phyloP scores from a whole-genome alignment of 2,329 filamentous ascomycete species.

The Hymenoscyphus albidus region DNA sequence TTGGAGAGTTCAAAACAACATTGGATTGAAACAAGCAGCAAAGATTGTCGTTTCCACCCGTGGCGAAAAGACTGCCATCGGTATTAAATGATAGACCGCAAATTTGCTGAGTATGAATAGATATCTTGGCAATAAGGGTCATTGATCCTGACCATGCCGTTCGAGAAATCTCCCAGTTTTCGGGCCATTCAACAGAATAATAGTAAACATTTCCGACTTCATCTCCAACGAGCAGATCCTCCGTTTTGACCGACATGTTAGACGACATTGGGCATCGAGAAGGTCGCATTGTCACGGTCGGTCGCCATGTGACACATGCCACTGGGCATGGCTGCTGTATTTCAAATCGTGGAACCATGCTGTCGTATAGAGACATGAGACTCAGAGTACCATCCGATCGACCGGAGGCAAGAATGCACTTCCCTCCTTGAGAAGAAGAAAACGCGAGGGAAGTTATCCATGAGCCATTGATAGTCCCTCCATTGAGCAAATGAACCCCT shows the following conservation, averaged over 20 bases:
- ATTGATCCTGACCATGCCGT: constrained; percentile 75
- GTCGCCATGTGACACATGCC: constrained; percentile 78
- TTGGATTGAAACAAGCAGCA: constrained; percentile 71
- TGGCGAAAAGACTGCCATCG: constrained; percentile 73
- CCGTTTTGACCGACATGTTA: constrained; percentile 57
- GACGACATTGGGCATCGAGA: constrained; percentile 46
- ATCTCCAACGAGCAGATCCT: constrained; percentile 85
- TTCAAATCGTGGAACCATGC: constrained; percentile 66
- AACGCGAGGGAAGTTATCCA: constrained; percentile 85
- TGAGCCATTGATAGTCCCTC: constrained; percentile 45
- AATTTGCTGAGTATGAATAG: constrained; percentile 81
- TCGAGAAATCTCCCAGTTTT: constrained; percentile 55
- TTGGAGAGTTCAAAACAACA: constrained; percentile 19
- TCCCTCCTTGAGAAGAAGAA: constrained; percentile 71
- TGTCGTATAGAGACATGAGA: constrained; percentile 73
- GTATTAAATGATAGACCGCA: constrained; percentile 88
- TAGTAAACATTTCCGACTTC: constrained; percentile 80
- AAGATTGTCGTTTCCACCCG: constrained; percentile 87
- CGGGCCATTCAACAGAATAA: constrained; percentile 84
- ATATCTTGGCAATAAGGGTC: constrained; percentile 71
- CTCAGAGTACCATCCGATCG: constrained; percentile 72
- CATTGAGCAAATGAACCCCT: constrained; percentile 57
- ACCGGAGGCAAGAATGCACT: constrained; percentile 80
- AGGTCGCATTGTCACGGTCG: constrained; percentile 51
- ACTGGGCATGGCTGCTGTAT: constrained; percentile 68